Evolutionary conservation across 2,329 filamentous ascomycete species (phyloP).

Genomic region (Sarocladium oryzae): DNA sequence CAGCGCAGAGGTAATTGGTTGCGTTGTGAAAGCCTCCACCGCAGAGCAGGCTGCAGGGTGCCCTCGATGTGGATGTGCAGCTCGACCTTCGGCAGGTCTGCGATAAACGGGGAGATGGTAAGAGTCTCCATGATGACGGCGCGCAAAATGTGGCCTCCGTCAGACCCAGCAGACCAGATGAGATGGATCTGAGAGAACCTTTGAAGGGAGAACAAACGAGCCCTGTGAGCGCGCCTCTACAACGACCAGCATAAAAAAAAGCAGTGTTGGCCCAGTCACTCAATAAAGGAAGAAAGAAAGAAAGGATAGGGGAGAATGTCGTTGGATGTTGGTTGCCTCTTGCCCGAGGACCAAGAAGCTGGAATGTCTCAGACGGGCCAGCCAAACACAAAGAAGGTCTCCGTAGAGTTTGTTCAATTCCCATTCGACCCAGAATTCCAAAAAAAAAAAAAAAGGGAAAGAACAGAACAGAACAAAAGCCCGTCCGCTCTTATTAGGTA

Average conservation of each 20-base stretch:
- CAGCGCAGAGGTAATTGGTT: constrained; percentile 57
- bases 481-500: constrained; percentile 4
- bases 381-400: background rate
- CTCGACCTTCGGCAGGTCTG: constrained; percentile 67
- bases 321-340: too few species aligned
- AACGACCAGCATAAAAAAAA: background rate
- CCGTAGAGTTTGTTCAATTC: background rate
- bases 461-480: background rate
- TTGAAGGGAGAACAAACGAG: background rate
- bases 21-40: constrained; percentile 59
- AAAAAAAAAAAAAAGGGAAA: background rate
- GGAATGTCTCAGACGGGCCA: constrained; percentile 5
- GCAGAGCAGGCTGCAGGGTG: constrained; percentile 58
- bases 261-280: background rate
- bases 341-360: constrained; percentile 1
- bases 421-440: background rate
- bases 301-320: too few species aligned
- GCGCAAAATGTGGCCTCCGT: too few species aligned
- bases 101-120: constrained; percentile 41
- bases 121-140: background rate
- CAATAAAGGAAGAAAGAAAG: background rate
- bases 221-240: background rate
- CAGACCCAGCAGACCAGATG: too few species aligned
- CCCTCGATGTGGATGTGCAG: constrained; percentile 76
- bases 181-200: background rate